phyloP scores from a whole-genome alignment of 2,329 filamentous ascomycete genomes.

The Pseudovirgaria hyperparasitica region DNA sequence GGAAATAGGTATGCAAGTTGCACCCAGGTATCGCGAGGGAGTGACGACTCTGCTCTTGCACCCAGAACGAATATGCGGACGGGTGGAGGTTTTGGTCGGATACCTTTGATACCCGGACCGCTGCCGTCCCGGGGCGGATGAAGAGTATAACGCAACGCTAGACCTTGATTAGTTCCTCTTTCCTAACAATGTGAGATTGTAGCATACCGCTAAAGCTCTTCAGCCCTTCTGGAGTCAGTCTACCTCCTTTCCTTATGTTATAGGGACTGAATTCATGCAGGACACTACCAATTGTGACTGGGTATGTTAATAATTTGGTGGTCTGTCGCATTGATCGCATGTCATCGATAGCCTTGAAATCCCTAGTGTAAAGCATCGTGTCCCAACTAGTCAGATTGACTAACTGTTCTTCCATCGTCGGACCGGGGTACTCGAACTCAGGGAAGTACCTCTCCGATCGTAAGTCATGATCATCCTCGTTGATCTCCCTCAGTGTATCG shows the following conservation, averaged over 20 bases:
- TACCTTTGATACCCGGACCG: conserved; percentile 59
- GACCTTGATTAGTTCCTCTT: conserved; percentile 7
- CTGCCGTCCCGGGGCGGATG: conserved; percentile 75
- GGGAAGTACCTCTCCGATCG: conserved; percentile 82
- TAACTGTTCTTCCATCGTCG: conserved; percentile 81
- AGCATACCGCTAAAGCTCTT: conserved; percentile 82
- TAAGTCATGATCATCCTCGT: conserved; percentile 95
- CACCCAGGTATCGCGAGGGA: conserved; percentile 86
- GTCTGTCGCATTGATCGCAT: conserved; percentile 87
- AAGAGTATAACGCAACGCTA: conserved; percentile 82
- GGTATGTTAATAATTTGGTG: conserved; percentile 86
- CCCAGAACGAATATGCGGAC: conserved; percentile 88
- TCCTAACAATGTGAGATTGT: background rate
- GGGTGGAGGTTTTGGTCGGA: conserved; percentile 73
- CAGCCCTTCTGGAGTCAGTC: conserved; percentile 75
- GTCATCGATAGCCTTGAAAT: conserved; percentile 82
- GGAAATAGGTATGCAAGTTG: conserved; percentile 93
- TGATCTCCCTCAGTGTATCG: conserved; percentile 81
- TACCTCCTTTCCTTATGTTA: conserved; percentile 58
- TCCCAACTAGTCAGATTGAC: conserved; percentile 99
- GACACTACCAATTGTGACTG: conserved; percentile 79
- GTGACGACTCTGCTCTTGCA: conserved; percentile 90
- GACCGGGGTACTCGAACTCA: conserved; percentile 82
- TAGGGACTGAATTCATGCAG: conserved; percentile 94
- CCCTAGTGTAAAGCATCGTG: conserved; percentile 83